Evolutionary conservation across 768 basidiomycete species (phyloP), one percentile per base, ranked within the genome.

Genomic region (Punctularia strigosozonata): DNA sequence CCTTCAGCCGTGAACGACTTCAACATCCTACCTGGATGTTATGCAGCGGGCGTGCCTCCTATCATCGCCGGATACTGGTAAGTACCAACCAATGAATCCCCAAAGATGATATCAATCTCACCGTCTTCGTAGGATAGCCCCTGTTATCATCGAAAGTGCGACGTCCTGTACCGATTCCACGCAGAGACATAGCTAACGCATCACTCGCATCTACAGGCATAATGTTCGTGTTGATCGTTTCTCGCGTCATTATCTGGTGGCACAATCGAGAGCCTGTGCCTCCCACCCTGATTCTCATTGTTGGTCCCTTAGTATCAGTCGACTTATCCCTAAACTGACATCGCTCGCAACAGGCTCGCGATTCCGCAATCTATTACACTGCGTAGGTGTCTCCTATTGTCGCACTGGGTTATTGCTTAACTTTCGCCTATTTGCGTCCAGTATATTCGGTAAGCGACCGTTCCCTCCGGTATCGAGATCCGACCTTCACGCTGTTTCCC

Each of bases 1-100:
- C 8, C n/a, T 22, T 4, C 13, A 43, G 32, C 26, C 21, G 33
- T 43, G 7, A 21, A 33, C 15, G 43, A 44, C 25, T 34, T 36
- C 33, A 35, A 25, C 15, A 14, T 25, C 24, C 31, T 44, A n/a
- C 43, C 43, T 3, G 43, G 43, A 12, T 44, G 43, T 31, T 44
- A 44, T 26, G 42, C 43, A 21, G 41, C 43, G 7, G 36, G 43
- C 21, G 43, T 44, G 5, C 43, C 43, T 10, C 6, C 7, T 19
- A 37, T 44, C 8, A 44, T 44, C 18, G 43, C 43, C 24, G 43
- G 43, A 6, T 34, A 32, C 19, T 44, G 43, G 43, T 40, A 18
- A 7, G 39, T 38, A 14, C 13, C 7, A 12, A 7, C 3, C 30
- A 5, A 4, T n/a, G 23, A 37, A 2, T 39, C 30, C 12, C 15